Conservation (phyloP, 2,329 filamentous ascomycete genomes). For the Apiospora malaysiana region DNA sequence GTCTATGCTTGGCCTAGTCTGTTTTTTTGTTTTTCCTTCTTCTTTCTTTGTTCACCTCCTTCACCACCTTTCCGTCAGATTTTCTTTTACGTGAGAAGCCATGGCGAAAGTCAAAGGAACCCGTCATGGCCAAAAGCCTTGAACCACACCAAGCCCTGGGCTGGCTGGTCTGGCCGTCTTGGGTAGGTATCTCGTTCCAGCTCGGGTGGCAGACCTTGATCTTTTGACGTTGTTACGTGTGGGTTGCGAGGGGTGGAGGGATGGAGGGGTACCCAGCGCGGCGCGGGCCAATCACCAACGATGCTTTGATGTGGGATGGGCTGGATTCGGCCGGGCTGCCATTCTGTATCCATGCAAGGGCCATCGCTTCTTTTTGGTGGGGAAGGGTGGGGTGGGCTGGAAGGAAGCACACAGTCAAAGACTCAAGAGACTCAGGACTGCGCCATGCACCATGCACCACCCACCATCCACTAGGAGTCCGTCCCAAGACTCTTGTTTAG, state of each 20-base stretch:
- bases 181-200: not conserved
- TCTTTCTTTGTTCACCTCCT: not conserved
- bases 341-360: conserved; percentile 11
- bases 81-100: conserved; percentile 2
- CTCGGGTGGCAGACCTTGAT: not conserved
- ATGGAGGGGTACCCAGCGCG: not conserved
- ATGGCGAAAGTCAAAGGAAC: not conserved
- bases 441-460: not conserved
- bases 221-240: not conserved
- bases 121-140: not conserved
- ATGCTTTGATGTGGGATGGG: conserved; percentile 18
- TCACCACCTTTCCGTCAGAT: not conserved
- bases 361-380: conserved; percentile 18
- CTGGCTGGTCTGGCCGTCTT: not conserved
- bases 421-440: not conserved
- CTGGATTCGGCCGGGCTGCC: conserved; percentile 17
- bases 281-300: not conserved
- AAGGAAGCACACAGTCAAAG: conserved; percentile 1
- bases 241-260: not conserved
- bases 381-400: conserved; percentile 17
- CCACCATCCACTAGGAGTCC: no score
- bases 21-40: not conserved
- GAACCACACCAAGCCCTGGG: not conserved
- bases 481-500: not conserved
- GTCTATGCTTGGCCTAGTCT: not conserved